Evolutionary conservation across 495 filamentous ascomycete species (phyloP).

Genomic region (Aspergillus egyptiacus): DNA sequence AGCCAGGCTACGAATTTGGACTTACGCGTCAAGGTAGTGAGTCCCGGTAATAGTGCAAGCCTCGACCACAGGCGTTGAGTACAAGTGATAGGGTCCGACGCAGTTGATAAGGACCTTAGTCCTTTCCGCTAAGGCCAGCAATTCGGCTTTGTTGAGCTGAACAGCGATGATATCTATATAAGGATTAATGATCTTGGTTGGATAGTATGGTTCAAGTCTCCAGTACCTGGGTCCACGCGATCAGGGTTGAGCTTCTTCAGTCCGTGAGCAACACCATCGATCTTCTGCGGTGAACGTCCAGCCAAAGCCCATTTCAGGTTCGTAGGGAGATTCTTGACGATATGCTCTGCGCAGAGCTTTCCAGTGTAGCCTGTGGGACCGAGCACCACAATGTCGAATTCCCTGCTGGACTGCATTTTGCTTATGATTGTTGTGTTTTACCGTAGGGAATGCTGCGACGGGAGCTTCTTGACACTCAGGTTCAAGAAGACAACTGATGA

Average conservation of each 20-base stretch:
- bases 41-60: slow-evolving; percentile 87
- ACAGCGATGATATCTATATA: slow-evolving; percentile 55
- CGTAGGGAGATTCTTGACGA: slow-evolving; percentile 66
- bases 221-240: slow-evolving; percentile 59
- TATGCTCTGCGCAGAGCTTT: slow-evolving; percentile 68
- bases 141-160: slow-evolving; percentile 55
- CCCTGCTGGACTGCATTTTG: slow-evolving; percentile 41
- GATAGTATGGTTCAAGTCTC: slow-evolving; percentile 12
- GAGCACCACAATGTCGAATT: slow-evolving; percentile 79
- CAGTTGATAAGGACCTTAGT: slow-evolving; percentile 76
- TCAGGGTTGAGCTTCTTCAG: slow-evolving; percentile 63
- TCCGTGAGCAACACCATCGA: slow-evolving; percentile 60
- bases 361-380: slow-evolving; percentile 90
- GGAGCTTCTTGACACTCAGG: neutral
- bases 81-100: slow-evolving; percentile 74
- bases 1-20: neutral
- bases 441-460: too few species aligned
- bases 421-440: neutral
- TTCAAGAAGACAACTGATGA: neutral
- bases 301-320: slow-evolving; percentile 85
- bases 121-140: slow-evolving; percentile 64
- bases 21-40: slow-evolving; percentile 77
- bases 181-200: slow-evolving; percentile 8
- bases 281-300: slow-evolving; percentile 69
- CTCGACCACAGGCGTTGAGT: slow-evolving; percentile 75